These are phyloP conservation scores for Colletotrichum scovillei DNA, from an alignment of 2,329 filamentous ascomycete species.

Conservation along the genomic window DNA sequence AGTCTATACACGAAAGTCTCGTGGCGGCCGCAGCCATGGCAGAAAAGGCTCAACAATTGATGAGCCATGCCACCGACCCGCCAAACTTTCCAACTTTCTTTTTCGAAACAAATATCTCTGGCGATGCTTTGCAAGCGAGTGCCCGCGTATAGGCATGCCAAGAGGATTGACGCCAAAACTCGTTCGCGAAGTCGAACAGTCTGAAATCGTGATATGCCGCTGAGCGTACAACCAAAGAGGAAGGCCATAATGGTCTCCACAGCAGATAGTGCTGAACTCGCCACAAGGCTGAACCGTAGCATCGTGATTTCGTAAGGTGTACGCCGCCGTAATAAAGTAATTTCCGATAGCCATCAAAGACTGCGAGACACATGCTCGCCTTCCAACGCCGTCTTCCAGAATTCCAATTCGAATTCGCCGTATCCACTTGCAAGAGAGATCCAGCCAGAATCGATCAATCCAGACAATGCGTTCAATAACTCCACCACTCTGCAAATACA, in stretches of 20 bases:
- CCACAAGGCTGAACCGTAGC: constrained; percentile 30
- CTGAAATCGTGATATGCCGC: constrained; percentile 5
- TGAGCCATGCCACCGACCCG: constrained; percentile 7
- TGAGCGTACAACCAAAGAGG: constrained; percentile 20
- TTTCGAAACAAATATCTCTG: constrained; percentile 18
- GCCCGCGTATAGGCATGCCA: constrained; percentile 14
- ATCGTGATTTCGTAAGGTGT: constrained; percentile 35
- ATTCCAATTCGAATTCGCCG: constrained; percentile 30
- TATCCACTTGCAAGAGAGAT: constrained; percentile 32
- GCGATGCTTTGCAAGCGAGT: constrained; percentile 19
- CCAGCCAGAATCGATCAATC: constrained; percentile 40
- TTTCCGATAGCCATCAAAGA: not conserved
- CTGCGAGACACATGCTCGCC: constrained; percentile 22
- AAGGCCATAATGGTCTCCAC: constrained; percentile 19
- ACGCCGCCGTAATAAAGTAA: constrained; percentile 12
- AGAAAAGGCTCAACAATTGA: constrained; percentile 12
- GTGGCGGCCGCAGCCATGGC: constrained; percentile 4
- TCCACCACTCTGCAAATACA: constrained; percentile 44
- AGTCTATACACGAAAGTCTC: constrained; percentile 36
- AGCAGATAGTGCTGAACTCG: constrained; percentile 12
- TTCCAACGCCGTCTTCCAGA: constrained; percentile 19
- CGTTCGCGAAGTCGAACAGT: constrained; percentile 5
- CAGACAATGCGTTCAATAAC: constrained; percentile 36
- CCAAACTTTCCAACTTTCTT: constrained; percentile 19
- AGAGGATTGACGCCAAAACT: constrained; percentile 5